Base-by-base conservation (phyloP, 257 asterid genomes). In the Voacanga thouarsii region DNA sequence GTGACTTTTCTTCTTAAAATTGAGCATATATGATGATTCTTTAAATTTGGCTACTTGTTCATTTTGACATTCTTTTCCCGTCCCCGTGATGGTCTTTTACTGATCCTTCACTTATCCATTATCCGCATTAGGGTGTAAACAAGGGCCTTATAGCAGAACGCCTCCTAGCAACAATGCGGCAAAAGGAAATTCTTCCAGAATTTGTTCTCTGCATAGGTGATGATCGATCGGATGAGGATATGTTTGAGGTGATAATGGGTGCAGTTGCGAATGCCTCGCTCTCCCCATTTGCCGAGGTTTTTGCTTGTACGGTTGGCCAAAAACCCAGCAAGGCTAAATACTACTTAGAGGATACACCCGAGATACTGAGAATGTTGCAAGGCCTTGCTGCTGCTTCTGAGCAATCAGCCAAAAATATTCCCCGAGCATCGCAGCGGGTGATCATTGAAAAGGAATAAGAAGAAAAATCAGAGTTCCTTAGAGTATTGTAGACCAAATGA, bases 161-260 rank as follows among this genome's bases (percentile, higher is more conserved):
- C 45, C 90, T 92, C 60, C 86, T 92, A 76, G 85, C 75, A 3
- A 87, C 85, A 72, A 92, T 89, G 90, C 84, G 76, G 78, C 76
- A 80, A 56, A 89, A 86, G 79, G 90, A 84, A 82, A 84, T 80
- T 76, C 89, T 88, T 19, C 90, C 97, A 0, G 96, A 92, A 77
- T 92, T 92, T 18, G 91, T 92, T 78, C 96, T 92, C 3, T 92
- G 97, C 64, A 88, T 92, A 61, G 97, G 97, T 57, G 97, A 92
- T 59, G 97, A 92, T 64, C 79, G 96, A 50, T 92, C 95, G 18
- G 97, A 92, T 39, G 97, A 92, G 83, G 97, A 92, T 77, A 92
- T 90, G 95, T 92, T 92, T 41, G 96, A 92, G 90, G 93, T 89
- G 82, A 92, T 92, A 71, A 88, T 87, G 94, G 82, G 85, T 19